Conservation (phyloP, 2,329 filamentous ascomycete genomes). For the Aureobasidium subglaciale region DNA sequence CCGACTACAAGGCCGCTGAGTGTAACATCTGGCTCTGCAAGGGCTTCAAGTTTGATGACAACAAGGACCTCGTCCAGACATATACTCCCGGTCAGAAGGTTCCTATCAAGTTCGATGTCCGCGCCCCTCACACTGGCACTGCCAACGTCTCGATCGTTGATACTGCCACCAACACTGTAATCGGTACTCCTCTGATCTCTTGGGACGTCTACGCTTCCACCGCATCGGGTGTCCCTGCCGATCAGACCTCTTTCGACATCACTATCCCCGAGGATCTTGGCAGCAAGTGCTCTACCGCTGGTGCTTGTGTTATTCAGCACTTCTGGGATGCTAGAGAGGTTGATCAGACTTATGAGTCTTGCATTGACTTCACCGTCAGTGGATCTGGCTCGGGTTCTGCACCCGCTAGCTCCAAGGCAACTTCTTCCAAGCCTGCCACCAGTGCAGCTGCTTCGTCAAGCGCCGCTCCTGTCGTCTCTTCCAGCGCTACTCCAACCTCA, state of each 20-base stretch:
- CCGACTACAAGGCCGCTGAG: slow-evolving; percentile 40
- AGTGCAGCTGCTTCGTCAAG: slow-evolving; percentile 3
- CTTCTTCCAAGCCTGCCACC: background rate
- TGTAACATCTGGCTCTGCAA: slow-evolving; percentile 53
- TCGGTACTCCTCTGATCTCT: slow-evolving; percentile 47
- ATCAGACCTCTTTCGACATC: slow-evolving; percentile 46
- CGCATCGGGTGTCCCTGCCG: slow-evolving; percentile 33
- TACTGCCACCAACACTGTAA: slow-evolving; percentile 44
- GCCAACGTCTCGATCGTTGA: slow-evolving; percentile 55
- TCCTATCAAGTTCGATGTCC: slow-evolving; percentile 40
- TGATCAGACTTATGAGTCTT: slow-evolving; percentile 57
- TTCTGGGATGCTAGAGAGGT: slow-evolving; percentile 52
- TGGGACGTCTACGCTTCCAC: slow-evolving; percentile 51
- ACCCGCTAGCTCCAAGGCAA: background rate
- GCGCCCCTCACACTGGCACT: slow-evolving; percentile 47
- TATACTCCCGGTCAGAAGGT: slow-evolving; percentile 46
- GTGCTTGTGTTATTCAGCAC: slow-evolving; percentile 54
- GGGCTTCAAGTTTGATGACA: slow-evolving; percentile 52
- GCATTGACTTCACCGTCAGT: slow-evolving; percentile 51
- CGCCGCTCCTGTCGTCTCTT: background rate
- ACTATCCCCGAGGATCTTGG: slow-evolving; percentile 47
- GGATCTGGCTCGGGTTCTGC: slow-evolving; percentile 19
- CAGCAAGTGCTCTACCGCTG: slow-evolving; percentile 40
- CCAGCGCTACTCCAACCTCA: slow-evolving; percentile 1
- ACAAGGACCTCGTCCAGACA: slow-evolving; percentile 44